phyloP scores from a whole-genome alignment of 495 filamentous ascomycete genomes.

The Tuber umbilicatum region DNA sequence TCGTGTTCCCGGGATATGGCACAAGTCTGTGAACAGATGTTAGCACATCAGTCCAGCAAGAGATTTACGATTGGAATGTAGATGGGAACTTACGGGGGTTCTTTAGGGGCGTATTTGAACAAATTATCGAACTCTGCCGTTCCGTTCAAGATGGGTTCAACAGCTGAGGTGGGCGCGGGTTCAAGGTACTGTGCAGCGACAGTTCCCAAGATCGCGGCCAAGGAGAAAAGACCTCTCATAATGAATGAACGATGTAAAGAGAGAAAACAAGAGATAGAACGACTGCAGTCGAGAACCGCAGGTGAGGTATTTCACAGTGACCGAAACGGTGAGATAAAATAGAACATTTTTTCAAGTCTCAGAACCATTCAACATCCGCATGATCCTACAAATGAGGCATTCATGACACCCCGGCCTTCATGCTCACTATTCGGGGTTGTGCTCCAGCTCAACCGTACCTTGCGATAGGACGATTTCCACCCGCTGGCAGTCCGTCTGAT shows the following conservation, averaged over 20 bases:
- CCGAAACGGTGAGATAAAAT: constrained; percentile 9
- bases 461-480: neutral
- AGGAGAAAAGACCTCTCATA: constrained; percentile 20
- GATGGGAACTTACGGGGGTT: constrained; percentile 13
- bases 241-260: neutral
- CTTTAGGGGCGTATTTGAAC: constrained; percentile 10
- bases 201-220: constrained; percentile 13
- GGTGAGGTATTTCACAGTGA: neutral
- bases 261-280: neutral
- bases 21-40: constrained; percentile 8
- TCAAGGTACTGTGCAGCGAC: constrained; percentile 16
- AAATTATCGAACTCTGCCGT: constrained; percentile 7
- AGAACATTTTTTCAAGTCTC: neutral
- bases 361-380: neutral
- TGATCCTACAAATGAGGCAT: neutral
- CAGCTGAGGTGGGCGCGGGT: constrained; percentile 14
- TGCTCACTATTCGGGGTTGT: neutral
- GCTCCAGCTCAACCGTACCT: neutral
- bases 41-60: neutral
- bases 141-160: constrained; percentile 16
- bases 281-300: neutral
- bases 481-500: neutral
- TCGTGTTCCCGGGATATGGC: constrained; percentile 21
- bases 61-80: neutral
- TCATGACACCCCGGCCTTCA: neutral